These are phyloP conservation scores for Exophiala aquamarina DNA, from an alignment of 2,329 filamentous ascomycete genomes.

Conservation along the genomic window DNA sequence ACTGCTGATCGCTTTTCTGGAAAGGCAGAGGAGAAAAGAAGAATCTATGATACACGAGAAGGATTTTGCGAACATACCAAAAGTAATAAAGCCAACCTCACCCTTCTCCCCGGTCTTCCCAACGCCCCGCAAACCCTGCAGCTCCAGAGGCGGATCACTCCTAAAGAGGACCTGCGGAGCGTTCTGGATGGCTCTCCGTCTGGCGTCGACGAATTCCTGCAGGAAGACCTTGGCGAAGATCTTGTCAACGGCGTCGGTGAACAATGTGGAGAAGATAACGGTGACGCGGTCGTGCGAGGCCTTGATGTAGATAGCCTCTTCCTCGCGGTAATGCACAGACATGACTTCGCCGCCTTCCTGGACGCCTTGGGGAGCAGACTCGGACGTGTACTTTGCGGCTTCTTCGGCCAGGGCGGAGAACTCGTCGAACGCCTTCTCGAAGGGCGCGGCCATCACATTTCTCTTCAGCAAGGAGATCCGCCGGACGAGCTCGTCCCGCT, in stretches of 20 bases:
- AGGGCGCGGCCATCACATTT: constrained; percentile 97
- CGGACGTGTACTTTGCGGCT: constrained; percentile 87
- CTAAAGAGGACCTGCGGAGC: constrained; percentile 96
- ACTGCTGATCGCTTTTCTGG: constrained; percentile 2
- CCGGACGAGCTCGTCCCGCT: constrained; percentile 79
- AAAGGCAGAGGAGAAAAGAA: no score
- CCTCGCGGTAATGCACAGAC: constrained; percentile 96
- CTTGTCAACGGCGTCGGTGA: constrained; percentile 94
- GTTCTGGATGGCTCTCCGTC: constrained; percentile 93
- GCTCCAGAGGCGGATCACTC: constrained; percentile 88
- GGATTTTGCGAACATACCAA: constrained; percentile 76
- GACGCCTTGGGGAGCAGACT: constrained; percentile 89
- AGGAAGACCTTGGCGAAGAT: constrained; percentile 98
- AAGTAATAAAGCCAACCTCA: constrained; percentile 96
- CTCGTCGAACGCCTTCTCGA: constrained; percentile 94
- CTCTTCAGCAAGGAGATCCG: constrained; percentile 91
- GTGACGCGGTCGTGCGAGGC: constrained; percentile 96
- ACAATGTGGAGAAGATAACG: constrained; percentile 97
- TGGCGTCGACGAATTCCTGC: constrained; percentile 96
- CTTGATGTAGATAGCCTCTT: constrained; percentile 98
- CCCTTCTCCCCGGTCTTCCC: constrained; percentile 67
- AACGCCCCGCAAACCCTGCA: constrained; percentile 84
- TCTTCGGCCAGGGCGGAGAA: constrained; percentile 83
- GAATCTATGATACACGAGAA: no score
- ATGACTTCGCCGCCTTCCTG: constrained; percentile 88